phyloP scores from a whole-genome alignment of 495 filamentous ascomycete genomes.

The Tuber indicum region DNA sequence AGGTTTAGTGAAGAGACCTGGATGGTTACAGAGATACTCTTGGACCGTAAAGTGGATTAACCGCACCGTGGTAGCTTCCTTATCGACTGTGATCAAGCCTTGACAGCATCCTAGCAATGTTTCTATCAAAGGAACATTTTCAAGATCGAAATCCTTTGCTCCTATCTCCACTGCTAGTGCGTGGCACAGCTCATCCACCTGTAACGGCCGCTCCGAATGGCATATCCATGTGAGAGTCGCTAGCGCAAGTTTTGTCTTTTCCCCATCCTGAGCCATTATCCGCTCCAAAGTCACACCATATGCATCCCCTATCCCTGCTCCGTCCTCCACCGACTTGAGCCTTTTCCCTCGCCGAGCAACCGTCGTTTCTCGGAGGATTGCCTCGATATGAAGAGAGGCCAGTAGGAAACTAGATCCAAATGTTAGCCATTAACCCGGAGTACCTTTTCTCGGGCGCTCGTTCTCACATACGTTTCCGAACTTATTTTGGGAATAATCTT shows the following conservation, averaged over 20 bases:
- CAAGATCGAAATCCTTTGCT: too few species aligned
- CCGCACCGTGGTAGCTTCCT: neutral
- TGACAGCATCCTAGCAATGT: too few species aligned
- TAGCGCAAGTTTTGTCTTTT: neutral
- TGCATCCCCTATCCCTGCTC: neutral
- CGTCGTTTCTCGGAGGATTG: neutral
- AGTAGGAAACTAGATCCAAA: neutral
- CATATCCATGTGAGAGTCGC: neutral
- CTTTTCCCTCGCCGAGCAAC: neutral
- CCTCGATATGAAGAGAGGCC: too few species aligned
- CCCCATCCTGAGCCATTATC: neutral
- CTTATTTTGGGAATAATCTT: neutral
- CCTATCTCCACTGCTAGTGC: too few species aligned
- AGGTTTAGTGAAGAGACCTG: neutral
- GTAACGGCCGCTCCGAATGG: too few species aligned
- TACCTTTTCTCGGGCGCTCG: neutral
- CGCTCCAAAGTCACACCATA: neutral
- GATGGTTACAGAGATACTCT: neutral
- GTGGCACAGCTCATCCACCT: too few species aligned
- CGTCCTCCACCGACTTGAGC: neutral
- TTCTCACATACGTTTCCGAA: neutral
- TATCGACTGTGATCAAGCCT: neutral
- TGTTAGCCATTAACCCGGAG: neutral
- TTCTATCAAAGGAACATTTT: too few species aligned
- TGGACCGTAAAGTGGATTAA: neutral